Percentiles rank a stretch among this genome's conserved stretches.
These are phyloP conservation scores for Bifiguratus adelaidae DNA, from an alignment of 192 early-diverging fungal species.

Conservation along the genomic window DNA sequence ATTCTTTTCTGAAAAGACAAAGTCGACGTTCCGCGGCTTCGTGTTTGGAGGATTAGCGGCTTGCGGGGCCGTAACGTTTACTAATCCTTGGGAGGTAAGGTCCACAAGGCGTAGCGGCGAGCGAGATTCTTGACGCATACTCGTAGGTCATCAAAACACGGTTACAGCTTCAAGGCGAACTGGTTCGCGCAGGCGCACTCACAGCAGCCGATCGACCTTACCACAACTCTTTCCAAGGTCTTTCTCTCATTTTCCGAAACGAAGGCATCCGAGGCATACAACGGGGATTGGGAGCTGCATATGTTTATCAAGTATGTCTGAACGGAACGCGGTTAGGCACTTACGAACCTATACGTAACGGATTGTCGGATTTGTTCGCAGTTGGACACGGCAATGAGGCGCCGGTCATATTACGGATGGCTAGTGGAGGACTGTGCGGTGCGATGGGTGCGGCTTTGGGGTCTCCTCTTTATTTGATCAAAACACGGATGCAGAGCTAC, in stretches of 20 bases:
- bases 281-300: conserved; percentile 78
- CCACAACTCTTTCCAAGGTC: conserved; percentile 66
- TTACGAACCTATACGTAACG: conserved; percentile 75
- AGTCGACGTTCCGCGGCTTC: conserved; percentile 44
- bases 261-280: conserved; percentile 86
- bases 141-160: conserved; percentile 84
- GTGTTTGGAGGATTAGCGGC: conserved; percentile 75
- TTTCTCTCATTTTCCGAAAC: conserved; percentile 60
- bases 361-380: conserved; percentile 30
- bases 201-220: conserved; percentile 43
- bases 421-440: conserved; percentile 60
- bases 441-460: conserved; percentile 71
- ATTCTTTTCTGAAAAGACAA: no score
- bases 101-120: no score
- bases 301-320: conserved; percentile 84
- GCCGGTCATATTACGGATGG: conserved; percentile 48
- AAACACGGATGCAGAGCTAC: conserved; percentile 76
- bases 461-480: conserved; percentile 85
- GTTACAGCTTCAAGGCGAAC: conserved; percentile 88
- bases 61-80: conserved; percentile 87
- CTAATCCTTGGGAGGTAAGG: conserved; percentile 88
- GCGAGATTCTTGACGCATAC: no score
- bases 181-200: conserved; percentile 34
- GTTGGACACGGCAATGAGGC: conserved; percentile 26
- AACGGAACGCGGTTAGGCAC: conserved; percentile 89